Evolutionary conservation across 2,329 filamentous ascomycete species (phyloP).

Genomic region (Alternaria postmessia): DNA sequence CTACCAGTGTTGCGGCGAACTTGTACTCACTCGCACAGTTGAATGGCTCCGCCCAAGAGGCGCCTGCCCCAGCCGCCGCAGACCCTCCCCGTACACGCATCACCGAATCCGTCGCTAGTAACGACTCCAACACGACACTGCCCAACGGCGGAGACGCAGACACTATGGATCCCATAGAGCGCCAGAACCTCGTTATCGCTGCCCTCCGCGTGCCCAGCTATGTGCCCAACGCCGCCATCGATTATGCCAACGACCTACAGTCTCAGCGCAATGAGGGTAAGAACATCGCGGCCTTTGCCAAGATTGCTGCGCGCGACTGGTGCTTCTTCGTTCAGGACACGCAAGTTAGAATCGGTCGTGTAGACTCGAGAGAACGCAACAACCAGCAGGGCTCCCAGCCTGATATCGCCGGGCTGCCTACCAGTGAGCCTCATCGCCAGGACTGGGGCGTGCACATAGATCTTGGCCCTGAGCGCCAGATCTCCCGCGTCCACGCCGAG

Average conservation of each 20-base stretch:
- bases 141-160: constrained; percentile 46
- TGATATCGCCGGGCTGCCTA: constrained; percentile 33
- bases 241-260: constrained; percentile 63
- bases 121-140: constrained; percentile 52
- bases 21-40: constrained; percentile 40
- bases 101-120: constrained; percentile 51
- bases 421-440: constrained; percentile 33
- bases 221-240: constrained; percentile 64
- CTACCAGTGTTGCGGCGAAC: constrained; percentile 7
- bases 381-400: constrained; percentile 40
- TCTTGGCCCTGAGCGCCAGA: constrained; percentile 64
- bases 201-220: constrained; percentile 56
- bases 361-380: constrained; percentile 42
- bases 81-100: constrained; percentile 41
- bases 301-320: constrained; percentile 83
- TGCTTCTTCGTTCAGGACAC: constrained; percentile 82
- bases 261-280: constrained; percentile 53
- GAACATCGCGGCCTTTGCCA: constrained; percentile 73
- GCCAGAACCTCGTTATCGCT: constrained; percentile 49
- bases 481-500: constrained; percentile 60
- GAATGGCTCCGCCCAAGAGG: constrained; percentile 42
- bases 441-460: constrained; percentile 78
- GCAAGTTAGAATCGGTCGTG: constrained; percentile 77
- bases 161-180: constrained; percentile 43
- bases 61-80: constrained; percentile 26